A percentile compares a stretch with the other conserved stretches of the same genome.
These are phyloP conservation scores for Shiraia bambusicola DNA, from an alignment of 2,329 filamentous ascomycete genomes.

Conservation along the genomic window DNA sequence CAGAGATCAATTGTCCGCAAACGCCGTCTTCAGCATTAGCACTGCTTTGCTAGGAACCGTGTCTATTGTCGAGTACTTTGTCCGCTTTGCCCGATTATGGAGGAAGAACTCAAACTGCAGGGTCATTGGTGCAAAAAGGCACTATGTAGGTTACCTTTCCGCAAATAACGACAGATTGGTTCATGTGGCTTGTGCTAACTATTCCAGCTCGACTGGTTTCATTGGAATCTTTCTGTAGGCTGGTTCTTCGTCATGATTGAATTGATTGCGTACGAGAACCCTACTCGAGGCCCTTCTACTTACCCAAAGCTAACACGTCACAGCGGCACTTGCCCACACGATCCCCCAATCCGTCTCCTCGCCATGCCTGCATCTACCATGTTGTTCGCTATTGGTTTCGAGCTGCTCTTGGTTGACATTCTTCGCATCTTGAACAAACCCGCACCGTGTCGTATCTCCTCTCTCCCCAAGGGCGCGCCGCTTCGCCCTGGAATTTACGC, in stretches of 20 bases:
- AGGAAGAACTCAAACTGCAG: slow-evolving; percentile 56
- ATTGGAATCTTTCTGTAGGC: slow-evolving; percentile 58
- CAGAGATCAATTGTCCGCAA: slow-evolving; percentile 48
- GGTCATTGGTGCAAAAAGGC: slow-evolving; percentile 51
- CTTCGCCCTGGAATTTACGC: slow-evolving; percentile 57
- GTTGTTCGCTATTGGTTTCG: slow-evolving; percentile 54
- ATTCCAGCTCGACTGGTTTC: slow-evolving; percentile 56
- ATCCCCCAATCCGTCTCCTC: slow-evolving; percentile 56
- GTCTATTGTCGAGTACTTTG: slow-evolving; percentile 57
- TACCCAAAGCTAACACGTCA: slow-evolving; percentile 7
- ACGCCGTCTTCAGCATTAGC: slow-evolving; percentile 57
- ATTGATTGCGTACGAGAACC: slow-evolving; percentile 50
- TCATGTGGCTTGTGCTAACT: neutral
- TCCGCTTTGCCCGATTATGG: slow-evolving; percentile 53
- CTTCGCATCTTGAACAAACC: slow-evolving; percentile 49
- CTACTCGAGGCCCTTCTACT: neutral
- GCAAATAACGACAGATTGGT: too few relatives aligned
- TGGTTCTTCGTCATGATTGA: slow-evolving; percentile 61
- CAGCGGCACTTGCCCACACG: slow-evolving; percentile 49
- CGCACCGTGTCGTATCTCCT: slow-evolving; percentile 55
- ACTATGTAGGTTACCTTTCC: slow-evolving; percentile 34
- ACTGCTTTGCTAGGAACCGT: slow-evolving; percentile 56
- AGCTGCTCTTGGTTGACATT: slow-evolving; percentile 54
- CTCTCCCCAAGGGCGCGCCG: slow-evolving; percentile 53
- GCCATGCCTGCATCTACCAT: slow-evolving; percentile 56